These are phyloP conservation scores for Aspergillus terreus DNA, from an alignment of 2,329 filamentous ascomycete genomes.

Conservation along the genomic window DNA sequence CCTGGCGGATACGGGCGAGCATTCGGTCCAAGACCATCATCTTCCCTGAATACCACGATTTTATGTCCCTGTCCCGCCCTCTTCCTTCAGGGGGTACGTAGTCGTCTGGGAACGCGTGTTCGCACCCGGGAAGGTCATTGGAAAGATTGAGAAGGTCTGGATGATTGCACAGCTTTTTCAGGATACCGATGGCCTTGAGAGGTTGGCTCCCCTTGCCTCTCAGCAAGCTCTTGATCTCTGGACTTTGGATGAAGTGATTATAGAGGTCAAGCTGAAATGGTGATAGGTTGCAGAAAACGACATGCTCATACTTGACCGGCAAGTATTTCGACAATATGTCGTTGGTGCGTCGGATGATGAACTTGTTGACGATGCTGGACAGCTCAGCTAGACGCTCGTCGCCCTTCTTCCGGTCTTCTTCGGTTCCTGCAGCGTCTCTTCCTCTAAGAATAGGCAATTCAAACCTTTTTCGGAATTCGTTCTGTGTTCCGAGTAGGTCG, in stretches of 20 bases:
- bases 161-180: constrained; percentile 99
- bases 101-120: constrained; percentile 75
- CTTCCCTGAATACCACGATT: constrained; percentile 95
- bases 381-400: constrained; percentile 80
- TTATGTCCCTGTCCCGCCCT: constrained; percentile 86
- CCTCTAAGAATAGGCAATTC: constrained; percentile 90
- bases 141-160: constrained; percentile 84
- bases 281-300: constrained; percentile 93
- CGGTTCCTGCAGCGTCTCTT: constrained; percentile 83
- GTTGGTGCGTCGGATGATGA: constrained; percentile 96
- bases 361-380: constrained; percentile 86
- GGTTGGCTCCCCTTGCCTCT: constrained; percentile 94
- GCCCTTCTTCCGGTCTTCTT: constrained; percentile 75
- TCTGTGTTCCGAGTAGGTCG: constrained; percentile 78
- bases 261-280: constrained; percentile 92
- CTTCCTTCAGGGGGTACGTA: constrained; percentile 84
- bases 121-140: constrained; percentile 81
- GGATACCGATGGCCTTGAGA: constrained; percentile 89
- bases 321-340: constrained; percentile 97
- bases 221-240: constrained; percentile 86
- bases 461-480: constrained; percentile 90
- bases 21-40: constrained; percentile 98
- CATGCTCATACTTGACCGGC: constrained; percentile 97
- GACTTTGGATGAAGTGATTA: constrained; percentile 94
- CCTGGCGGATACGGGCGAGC: constrained; percentile 89